Conservation (phyloP, 2,329 filamentous ascomycete species). For the Aspergillus sp. region DNA sequence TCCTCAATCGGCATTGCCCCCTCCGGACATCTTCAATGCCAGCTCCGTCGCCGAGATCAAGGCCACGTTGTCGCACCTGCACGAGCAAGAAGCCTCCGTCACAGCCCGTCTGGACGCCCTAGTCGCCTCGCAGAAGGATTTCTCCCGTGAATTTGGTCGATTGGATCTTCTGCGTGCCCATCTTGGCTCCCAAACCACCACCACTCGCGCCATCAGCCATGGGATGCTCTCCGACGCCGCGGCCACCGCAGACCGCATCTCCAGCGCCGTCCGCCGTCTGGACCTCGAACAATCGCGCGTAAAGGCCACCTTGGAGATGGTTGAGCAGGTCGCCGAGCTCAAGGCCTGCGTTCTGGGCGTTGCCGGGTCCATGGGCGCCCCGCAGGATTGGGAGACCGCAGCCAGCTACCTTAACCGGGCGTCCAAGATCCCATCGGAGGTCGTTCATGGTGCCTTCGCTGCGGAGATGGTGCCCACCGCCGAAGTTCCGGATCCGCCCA, state of each 20-base stretch:
- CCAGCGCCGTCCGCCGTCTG: conserved; percentile 78
- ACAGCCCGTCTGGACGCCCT: conserved; percentile 72
- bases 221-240: conserved; percentile 87
- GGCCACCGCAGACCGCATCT: conserved; percentile 79
- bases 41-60: conserved; percentile 76
- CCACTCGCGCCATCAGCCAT: conserved; percentile 79
- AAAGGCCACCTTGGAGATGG: conserved; percentile 83
- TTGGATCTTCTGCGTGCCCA: conserved; percentile 87
- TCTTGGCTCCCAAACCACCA: conserved; percentile 80
- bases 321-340: conserved; percentile 94
- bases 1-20: conserved; percentile 7
- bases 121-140: conserved; percentile 77
- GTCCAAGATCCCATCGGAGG: conserved; percentile 72
- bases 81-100: conserved; percentile 71
- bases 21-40: conserved; percentile 61
- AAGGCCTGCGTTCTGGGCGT: conserved; percentile 96
- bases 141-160: conserved; percentile 80
- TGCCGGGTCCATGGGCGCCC: conserved; percentile 92
- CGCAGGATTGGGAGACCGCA: conserved; percentile 97
- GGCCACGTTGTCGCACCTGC: conserved; percentile 70
- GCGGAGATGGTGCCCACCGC: conserved; percentile 91
- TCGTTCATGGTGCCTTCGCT: conserved; percentile 81
- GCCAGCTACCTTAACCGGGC: conserved; percentile 85
- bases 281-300: conserved; percentile 91
- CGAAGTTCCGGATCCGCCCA: conserved; percentile 89